Base-by-base conservation (phyloP, 768 basidiomycete genomes). In the Xanthoconium purpureum region DNA sequence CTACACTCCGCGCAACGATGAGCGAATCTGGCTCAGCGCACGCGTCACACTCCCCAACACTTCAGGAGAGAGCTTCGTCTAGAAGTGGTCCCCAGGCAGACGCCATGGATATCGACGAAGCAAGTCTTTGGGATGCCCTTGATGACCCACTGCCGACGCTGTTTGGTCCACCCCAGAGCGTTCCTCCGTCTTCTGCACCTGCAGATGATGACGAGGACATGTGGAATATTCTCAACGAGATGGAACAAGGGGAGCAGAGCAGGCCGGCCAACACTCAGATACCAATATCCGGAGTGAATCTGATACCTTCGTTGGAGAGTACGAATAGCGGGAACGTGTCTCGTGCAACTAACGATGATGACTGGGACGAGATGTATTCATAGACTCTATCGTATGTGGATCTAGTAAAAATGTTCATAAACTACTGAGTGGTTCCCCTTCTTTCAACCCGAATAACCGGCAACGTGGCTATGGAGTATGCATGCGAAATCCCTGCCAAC, bases 311-410 rank as follows among this genome's bases (percentile, higher is more conserved):
- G 11, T 49, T 53, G 35, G 61, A 56, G 24, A 53, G 57, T 39
- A 24, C 42, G 29, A 24, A 43, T 55, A 55, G 50, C 36, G 49
- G 51, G 40, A 47, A 62, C 29, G 57, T 42, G 0, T 54, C 61
- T 44, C 58, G 63, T n/a, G 59, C 61, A 40, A 75, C 71, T 13
- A 77, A 78, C 33, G 79, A 81, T 28, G 80, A 82, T 49, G 84
- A 81, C 20, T 82, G 78, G 78, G 85, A 87, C 45, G 84, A 87
- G 49, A 83, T 88, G 79, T 88, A 88, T 68, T 68, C 78, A 45
- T 80, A 66, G 45, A 55, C n/a, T 15, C 9, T 39, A 40, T 50
- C 30, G 12, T 40, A 50, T 29, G 29, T 11, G 48, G 12, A 12
- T 30, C 32, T 50, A 15, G 49, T 18, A 37, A 38, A 49, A 6